These are phyloP conservation scores for Alternaria metachromatica DNA, from an alignment of 2,329 filamentous ascomycete species.

Conservation along the genomic window DNA sequence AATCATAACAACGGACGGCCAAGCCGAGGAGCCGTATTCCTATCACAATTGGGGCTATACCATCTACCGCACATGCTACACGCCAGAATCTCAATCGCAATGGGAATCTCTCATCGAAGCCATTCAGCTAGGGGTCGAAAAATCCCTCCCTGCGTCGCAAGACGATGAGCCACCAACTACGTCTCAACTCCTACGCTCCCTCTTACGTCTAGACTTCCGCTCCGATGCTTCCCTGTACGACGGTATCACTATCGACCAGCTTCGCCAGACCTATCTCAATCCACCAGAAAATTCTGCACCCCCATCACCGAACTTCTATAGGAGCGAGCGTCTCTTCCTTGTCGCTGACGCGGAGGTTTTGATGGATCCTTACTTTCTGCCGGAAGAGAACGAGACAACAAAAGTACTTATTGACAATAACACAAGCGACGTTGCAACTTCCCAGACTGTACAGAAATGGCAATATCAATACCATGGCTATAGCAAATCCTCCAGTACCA, in stretches of 20 bases:
- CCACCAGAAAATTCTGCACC: neutral
- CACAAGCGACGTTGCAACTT: neutral
- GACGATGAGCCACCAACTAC: neutral
- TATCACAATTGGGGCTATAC: neutral
- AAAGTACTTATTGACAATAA: neutral
- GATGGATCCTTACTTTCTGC: neutral
- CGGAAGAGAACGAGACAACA: neutral
- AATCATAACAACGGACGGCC: neutral
- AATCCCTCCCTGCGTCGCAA: neutral
- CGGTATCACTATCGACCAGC: neutral
- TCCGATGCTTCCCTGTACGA: neutral
- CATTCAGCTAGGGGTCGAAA: neutral
- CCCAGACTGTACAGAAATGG: neutral
- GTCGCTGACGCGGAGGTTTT: neutral
- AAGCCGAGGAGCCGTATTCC: neutral
- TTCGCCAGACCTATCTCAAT: neutral
- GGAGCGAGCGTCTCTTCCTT: neutral
- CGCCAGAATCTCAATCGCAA: neutral
- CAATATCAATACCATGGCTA: neutral
- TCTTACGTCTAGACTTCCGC: neutral
- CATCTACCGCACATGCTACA: neutral
- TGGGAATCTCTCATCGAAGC: neutral
- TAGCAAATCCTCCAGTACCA: neutral
- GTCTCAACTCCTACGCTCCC: neutral
- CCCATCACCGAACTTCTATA: neutral